Evolutionary conservation across 208 protist species (phyloP), one percentile per base, ranked within the genome.

Genomic region (Trypanosoma brucei): DNA sequence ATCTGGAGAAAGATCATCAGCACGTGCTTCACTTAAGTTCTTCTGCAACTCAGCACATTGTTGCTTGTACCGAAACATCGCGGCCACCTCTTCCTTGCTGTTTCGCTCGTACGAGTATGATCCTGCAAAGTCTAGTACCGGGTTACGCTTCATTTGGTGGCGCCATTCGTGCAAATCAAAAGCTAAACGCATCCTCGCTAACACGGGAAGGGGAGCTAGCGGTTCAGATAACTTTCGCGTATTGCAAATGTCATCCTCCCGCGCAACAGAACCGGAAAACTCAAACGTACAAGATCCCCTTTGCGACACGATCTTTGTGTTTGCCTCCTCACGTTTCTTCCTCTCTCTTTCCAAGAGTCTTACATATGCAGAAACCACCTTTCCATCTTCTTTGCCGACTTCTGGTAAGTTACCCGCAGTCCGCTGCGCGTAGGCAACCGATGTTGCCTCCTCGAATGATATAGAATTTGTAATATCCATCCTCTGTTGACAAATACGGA

Each of bases 151-250:
- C 2, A 35, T 22, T 48, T 59, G 44, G 14, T 53, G 30, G 2
- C 61, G 55, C 45, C 49, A 63, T 33, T 67, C 68, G 36, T 65
- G 52, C 3, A 65, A n/a, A 4, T 61, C 54, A 65, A 72, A 72
- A 9, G 59, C 53, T 6, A 72, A 37, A 34, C 37, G 66, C 59
- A 72, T 72, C 33, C 44, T 35, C 34, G 63, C 59, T 34, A 72
- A 45, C 31, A 65, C n/a, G n/a, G 14, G 0, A 49, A 72, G 66
- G 0, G 66, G 45, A 0, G 65, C 59, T 1, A 37, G 8, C 9
- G 66, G 66, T 44, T 72, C 53, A 35, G 36, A 4, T 34, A 22
- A 40, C 11, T 46, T 6, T 14, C 6, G 11, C 11, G 42, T 14
- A 46, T 6, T 11, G 6, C 8, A 46, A 6, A 46, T 14, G 11